phyloP scores from a whole-genome alignment of 2,329 filamentous ascomycete genomes.

The Peltaster fructicola region DNA sequence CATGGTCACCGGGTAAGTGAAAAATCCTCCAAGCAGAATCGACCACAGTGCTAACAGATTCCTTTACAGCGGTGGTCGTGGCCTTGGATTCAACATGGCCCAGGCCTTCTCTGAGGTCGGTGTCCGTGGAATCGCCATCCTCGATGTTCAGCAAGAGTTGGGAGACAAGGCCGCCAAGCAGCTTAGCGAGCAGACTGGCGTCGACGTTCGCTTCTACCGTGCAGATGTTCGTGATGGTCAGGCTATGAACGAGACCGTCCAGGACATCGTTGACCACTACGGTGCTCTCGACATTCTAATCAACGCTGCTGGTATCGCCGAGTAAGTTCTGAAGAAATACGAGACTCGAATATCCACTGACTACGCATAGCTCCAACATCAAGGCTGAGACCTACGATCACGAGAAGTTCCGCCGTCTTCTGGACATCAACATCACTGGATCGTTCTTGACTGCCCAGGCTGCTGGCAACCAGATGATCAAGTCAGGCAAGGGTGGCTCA shows the following conservation, averaged over 20 bases:
- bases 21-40: not conserved
- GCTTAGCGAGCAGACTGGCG: slow-evolving; percentile 52
- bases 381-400: slow-evolving; percentile 61
- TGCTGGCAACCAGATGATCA: slow-evolving; percentile 43
- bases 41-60: slow-evolving; percentile 12
- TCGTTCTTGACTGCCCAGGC: slow-evolving; percentile 59
- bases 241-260: slow-evolving; percentile 52
- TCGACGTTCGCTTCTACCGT: slow-evolving; percentile 61
- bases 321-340: slow-evolving; percentile 27
- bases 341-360: slow-evolving; percentile 2
- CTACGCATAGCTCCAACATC: slow-evolving; percentile 49
- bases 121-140: slow-evolving; percentile 54
- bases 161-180: slow-evolving; percentile 53
- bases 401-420: slow-evolving; percentile 58
- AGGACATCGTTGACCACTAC: slow-evolving; percentile 46
- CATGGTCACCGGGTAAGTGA: slow-evolving; percentile 48
- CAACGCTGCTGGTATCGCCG: slow-evolving; percentile 64
- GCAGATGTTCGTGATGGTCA: slow-evolving; percentile 58
- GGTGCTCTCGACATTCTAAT: slow-evolving; percentile 59
- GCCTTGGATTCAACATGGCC: slow-evolving; percentile 64
- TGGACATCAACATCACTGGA: slow-evolving; percentile 69
- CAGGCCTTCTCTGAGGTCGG: slow-evolving; percentile 61
- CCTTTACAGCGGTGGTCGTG: slow-evolving; percentile 46
- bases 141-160: slow-evolving; percentile 60
- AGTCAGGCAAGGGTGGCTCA: slow-evolving; percentile 49